Base-by-base conservation (phyloP, 2,329 filamentous ascomycete species). In the Fusarium temperatum region DNA sequence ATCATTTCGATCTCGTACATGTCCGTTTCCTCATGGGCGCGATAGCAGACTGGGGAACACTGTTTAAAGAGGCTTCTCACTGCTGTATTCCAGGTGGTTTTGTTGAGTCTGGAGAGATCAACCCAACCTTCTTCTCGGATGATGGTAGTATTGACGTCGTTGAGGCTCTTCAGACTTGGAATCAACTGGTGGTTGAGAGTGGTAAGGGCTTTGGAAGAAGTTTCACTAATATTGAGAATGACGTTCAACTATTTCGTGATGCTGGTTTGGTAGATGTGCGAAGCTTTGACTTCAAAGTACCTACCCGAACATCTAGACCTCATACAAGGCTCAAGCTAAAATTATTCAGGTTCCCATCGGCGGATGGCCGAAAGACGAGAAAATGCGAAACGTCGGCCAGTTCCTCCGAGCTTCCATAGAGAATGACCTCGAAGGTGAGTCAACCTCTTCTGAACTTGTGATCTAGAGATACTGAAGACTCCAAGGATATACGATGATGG, bases 361-460 rank as follows among this genome's bases (percentile, higher is more conserved):
- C 1, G 51, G 57, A 2, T 70, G 68, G 68, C 36, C 68, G 9
- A 70, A 60, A 42, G 64, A 70, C 35, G 38, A 47, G 5, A 63
- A 63, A 10, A 55, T 70, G 39, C 18, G 42, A 15, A 51, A 68
- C 15, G 55, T 68, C 1, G 64, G 68, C 1, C 54, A 58, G 11
- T 70, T 60, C 38, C 47, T 70, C 24, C 56, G 53, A 2, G 38
- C 60, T 28, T 68, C 64, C 5, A 59, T 70, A 35, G 64, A 68
- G 13, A 70, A 70, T 11, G 64, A 68, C 12, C 53, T 68, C 1
- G 64, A 70, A n/a, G 68, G 68, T 65, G 38, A 42, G 59, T 2
- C 4, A 4, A 9, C 7, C 9, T 20, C 32, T 6, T 20, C 1
- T 4, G 0, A 6, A 17, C 2, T 15, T 18, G 4, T 7, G 7